Percentiles rank a stretch among this genome's conserved stretches.
Conservation (phyloP, 257 asterid species). For the Misopates orontium region DNA sequence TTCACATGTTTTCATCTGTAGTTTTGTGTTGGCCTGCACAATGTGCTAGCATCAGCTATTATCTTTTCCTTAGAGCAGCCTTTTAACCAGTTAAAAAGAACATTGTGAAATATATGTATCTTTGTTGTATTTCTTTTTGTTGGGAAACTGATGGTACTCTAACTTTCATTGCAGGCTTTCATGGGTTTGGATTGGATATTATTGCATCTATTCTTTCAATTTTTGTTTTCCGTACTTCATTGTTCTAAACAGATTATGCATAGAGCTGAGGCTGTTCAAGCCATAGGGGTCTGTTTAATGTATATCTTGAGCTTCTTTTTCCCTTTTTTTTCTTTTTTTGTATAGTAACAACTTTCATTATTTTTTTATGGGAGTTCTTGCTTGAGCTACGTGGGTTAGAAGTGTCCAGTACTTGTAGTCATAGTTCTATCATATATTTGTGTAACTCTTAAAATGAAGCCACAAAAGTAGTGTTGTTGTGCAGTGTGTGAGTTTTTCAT, state of each 20-base stretch:
- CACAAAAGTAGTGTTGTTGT: too few relatives aligned
- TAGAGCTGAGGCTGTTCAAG: conserved; percentile 33
- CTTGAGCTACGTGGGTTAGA: too few relatives aligned
- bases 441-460: too few relatives aligned
- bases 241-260: conserved; percentile 44
- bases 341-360: conserved; percentile 36
- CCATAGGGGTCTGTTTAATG: conserved; percentile 34
- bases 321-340: too few relatives aligned
- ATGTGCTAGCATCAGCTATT: neutral
- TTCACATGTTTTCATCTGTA: too few relatives aligned
- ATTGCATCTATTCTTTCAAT: conserved; percentile 58
- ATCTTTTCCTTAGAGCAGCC: neutral
- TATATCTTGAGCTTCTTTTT: conserved; percentile 44
- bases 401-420: too few relatives aligned
- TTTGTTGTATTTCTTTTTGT: neutral
- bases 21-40: too few relatives aligned
- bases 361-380: too few relatives aligned
- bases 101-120: neutral
- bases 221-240: conserved; percentile 46
- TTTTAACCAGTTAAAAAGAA: neutral
- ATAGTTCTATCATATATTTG: too few relatives aligned
- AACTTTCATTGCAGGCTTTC: conserved; percentile 45
- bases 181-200: conserved; percentile 38
- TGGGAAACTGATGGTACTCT: conserved; percentile 26
- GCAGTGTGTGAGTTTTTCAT: too few relatives aligned